A percentile compares a stretch with the other conserved stretches of the same genome.
Conservation (phyloP, 1,139 yeast genomes). For the Candida anutae region DNA sequence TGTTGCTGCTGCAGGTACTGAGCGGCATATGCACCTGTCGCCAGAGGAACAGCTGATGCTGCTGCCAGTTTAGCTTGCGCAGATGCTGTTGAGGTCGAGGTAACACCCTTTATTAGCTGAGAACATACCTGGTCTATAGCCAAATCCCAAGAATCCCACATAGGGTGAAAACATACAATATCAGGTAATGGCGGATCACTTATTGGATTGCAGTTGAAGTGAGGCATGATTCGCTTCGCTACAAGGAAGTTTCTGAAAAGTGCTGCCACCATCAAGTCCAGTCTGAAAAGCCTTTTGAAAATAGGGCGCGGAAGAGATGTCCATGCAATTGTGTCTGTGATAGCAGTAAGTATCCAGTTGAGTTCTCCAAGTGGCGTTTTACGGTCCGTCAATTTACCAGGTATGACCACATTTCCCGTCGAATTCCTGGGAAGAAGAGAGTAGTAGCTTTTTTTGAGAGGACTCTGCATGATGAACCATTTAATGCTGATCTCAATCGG, state of each 20-base stretch:
- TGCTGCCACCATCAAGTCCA: constrained; percentile 95
- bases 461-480: constrained; percentile 86
- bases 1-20: too few species aligned
- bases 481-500: constrained; percentile 92
- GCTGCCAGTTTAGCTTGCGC: constrained; percentile 2
- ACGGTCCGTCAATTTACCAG: constrained; percentile 87
- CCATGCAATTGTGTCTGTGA: constrained; percentile 98
- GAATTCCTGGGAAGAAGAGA: constrained; percentile 41
- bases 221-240: constrained; percentile 92
- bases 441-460: constrained; percentile 52
- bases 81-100: constrained; percentile 7
- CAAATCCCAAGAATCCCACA: constrained; percentile 99
- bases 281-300: constrained; percentile 85
- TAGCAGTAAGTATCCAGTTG: constrained; percentile 97
- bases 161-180: constrained; percentile 68
- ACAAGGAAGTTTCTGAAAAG: constrained; percentile 83
- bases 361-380: constrained; percentile 94
- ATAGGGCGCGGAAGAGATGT: constrained; percentile 81
- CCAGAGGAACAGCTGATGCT: constrained; percentile 1
- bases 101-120: constrained; percentile 43
- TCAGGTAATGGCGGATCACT: constrained; percentile 93
- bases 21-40: neutral
- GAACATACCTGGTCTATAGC: constrained; percentile 92
- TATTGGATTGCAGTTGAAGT: constrained; percentile 87
- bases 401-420: constrained; percentile 62